Base-by-base conservation (phyloP, 1,284 basidiomycete genomes). In the Psilocybe mexicana region DNA sequence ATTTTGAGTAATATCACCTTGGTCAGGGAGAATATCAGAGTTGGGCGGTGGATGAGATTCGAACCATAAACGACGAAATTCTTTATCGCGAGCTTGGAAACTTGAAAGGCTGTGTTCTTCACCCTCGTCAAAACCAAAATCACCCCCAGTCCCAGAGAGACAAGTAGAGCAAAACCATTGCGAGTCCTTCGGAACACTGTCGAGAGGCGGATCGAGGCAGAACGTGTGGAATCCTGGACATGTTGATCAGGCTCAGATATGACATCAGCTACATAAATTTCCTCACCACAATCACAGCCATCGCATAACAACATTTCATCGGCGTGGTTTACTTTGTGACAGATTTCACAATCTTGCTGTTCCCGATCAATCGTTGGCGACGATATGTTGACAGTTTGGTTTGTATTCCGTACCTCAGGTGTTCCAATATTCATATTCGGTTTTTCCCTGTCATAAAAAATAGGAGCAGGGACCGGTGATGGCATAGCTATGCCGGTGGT, bases 81-180 rank as follows among this genome's bases (percentile, higher is more conserved):
- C 91, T 26, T 83, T 79, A 66, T 98, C 96, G 24, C 96, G 85
- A 40, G 90, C 90, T 69, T 96, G 94, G 76, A 99, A 99, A 66
- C 88, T 94, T 43, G 92, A 84, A 44, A 99, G 81, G 61, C 87
- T 89, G 73, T 99, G 96, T 64, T 98, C 96, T 72, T 98, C 92
- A 54, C 97, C 97, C 69, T 98, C 96, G 67, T 98, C 96, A 69
- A 99, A 99, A 43, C 97, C 97, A 69, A 94, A 99, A 74, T 98
- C 97, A 57, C 94, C 93, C n/a, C 96, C 96, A 0, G 94, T 97
- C 28, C 88, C 90, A 45, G 96, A 85, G 14, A 99, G 79, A 70
- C 97, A 99, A 1, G 88, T 87, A 65, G 93, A 92, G 73, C 97
- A 99, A 73, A 89, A 98, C 96, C 97, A 99, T 63, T 96, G 90